Percentiles rank a stretch among this genome's conserved stretches.
phyloP scores from a whole-genome alignment of 1,139 yeast genomes.

The Suhomyces ambrosiae region DNA sequence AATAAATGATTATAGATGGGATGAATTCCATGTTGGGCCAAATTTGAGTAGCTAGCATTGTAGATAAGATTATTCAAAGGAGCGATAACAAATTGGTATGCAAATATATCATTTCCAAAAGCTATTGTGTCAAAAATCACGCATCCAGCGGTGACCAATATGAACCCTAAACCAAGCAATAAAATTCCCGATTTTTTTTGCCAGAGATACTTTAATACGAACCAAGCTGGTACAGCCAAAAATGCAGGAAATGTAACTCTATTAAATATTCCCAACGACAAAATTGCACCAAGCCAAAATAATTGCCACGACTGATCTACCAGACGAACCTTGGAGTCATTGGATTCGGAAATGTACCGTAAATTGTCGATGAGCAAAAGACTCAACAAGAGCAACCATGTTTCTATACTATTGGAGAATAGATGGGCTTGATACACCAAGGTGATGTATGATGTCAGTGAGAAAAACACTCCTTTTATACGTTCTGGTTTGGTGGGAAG shows the following conservation, averaged over 20 bases:
- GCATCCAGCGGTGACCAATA: conserved; percentile 38
- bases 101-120: conserved; percentile 4
- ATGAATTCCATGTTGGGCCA: conserved; percentile 82
- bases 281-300: conserved; percentile 51
- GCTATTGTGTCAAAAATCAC: conserved; percentile 48
- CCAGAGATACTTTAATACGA: conserved; percentile 40
- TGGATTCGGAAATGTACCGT: conserved; percentile 29
- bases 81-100: conserved; percentile 45
- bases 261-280: conserved; percentile 76
- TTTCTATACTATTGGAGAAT: conserved; percentile 85
- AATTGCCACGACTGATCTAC: conserved; percentile 19
- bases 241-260: conserved; percentile 83
- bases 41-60: conserved; percentile 60
- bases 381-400: conserved; percentile 61
- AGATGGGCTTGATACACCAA: conserved; percentile 84
- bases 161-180: conserved; percentile 31
- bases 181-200: conserved; percentile 27
- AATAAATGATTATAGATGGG: conserved; percentile 73
- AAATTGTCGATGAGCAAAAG: conserved; percentile 54
- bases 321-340: conserved; percentile 11
- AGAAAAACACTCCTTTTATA: conserved; percentile 63
- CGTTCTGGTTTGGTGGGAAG: conserved; percentile 63
- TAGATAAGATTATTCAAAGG: conserved; percentile 78
- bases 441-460: conserved; percentile 77
- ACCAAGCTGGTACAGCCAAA: conserved; percentile 59